Conservation (phyloP, 2,329 filamentous ascomycete genomes). For the Geosmithia putterillii region DNA sequence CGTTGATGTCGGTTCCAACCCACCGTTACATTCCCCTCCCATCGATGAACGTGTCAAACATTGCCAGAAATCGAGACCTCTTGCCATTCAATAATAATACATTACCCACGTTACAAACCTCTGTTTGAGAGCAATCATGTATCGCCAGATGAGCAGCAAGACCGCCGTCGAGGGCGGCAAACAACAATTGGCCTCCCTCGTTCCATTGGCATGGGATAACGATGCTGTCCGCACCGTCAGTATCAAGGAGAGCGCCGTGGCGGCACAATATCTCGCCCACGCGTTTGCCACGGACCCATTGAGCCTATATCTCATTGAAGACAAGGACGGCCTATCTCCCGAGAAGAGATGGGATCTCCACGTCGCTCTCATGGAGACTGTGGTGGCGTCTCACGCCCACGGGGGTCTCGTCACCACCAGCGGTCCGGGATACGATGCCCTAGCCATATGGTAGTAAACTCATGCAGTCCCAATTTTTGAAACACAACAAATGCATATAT, state of each 20-base stretch:
- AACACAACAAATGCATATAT: too few species aligned
- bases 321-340: conserved; percentile 51
- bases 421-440: conserved; percentile 63
- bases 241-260: conserved; percentile 57
- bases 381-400: conserved; percentile 62
- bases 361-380: conserved; percentile 64
- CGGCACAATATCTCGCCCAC: conserved; percentile 59
- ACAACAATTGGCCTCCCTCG: conserved; percentile 31
- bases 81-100: too few species aligned
- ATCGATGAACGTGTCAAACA: too few species aligned
- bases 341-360: conserved; percentile 52
- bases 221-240: conserved; percentile 49
- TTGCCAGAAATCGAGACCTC: too few species aligned
- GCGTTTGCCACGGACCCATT: conserved; percentile 68
- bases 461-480: too few species aligned
- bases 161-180: neutral
- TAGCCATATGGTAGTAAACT: conserved; percentile 62
- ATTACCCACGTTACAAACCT: too few species aligned
- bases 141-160: neutral
- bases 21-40: too few species aligned
- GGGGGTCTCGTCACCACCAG: conserved; percentile 64
- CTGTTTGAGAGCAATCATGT: neutral
- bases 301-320: conserved; percentile 62
- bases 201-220: conserved; percentile 35
- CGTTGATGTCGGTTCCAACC: too few species aligned